phyloP scores from a whole-genome alignment of 192 early-diverging fungal species.

The Mycoemilia scoparia region DNA sequence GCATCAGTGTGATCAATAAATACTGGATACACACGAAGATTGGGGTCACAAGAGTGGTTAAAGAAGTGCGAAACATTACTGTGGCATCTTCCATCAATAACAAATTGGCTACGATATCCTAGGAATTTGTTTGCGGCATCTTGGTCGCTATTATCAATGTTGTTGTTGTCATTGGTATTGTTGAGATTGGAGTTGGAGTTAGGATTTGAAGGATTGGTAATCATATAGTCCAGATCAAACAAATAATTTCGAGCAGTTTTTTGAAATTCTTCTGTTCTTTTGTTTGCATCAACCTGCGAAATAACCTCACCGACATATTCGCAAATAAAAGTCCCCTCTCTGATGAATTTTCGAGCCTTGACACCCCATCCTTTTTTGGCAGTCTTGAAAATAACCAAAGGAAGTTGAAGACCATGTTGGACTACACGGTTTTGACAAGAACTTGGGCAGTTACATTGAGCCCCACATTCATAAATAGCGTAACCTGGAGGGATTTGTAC shows the following conservation, averaged over 20 bases:
- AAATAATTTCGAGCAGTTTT: slow-evolving; percentile 18
- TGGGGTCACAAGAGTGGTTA: slow-evolving; percentile 94
- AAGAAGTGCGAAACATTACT: slow-evolving; percentile 93
- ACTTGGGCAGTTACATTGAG: slow-evolving; percentile 13
- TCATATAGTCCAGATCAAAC: slow-evolving; percentile 62
- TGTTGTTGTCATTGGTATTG: too few species aligned
- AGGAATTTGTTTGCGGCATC: too few species aligned
- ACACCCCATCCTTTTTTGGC: slow-evolving; percentile 28
- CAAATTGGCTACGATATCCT: too few species aligned
- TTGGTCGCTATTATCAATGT: too few species aligned
- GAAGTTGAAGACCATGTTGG: slow-evolving; percentile 13
- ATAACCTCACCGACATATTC: slow-evolving; percentile 97
- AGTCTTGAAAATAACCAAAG: slow-evolving; percentile 20
- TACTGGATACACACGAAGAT: slow-evolving; percentile 36
- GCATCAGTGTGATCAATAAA: slow-evolving; percentile 69
- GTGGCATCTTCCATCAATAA: slow-evolving; percentile 79
- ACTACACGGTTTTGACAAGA: slow-evolving; percentile 21
- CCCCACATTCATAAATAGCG: slow-evolving; percentile 20
- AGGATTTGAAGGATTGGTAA: slow-evolving; percentile 70
- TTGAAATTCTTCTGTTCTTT: slow-evolving; percentile 27
- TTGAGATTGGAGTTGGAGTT: too few species aligned
- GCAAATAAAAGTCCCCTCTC: slow-evolving; percentile 62
- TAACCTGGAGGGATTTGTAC: slow-evolving; percentile 1
- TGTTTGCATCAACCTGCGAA: slow-evolving; percentile 52
- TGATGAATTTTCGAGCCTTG: slow-evolving; percentile 4